phyloP scores from a whole-genome alignment of 2,329 filamentous ascomycete species.

The Aspergillus nomiae region DNA sequence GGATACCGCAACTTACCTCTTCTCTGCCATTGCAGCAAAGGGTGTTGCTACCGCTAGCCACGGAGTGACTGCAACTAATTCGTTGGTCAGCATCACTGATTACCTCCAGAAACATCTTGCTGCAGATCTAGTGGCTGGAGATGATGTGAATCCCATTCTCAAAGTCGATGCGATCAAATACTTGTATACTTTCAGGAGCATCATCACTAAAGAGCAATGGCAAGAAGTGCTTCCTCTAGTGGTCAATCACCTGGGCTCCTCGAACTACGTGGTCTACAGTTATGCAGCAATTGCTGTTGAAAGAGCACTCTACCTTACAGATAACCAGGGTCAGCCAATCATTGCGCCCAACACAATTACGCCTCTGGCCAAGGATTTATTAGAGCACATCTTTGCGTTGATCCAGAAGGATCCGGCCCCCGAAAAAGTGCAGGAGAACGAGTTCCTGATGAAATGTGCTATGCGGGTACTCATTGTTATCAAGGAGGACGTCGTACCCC shows the following conservation, averaged over 20 bases:
- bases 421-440: slow-evolving; percentile 96
- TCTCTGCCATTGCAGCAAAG: slow-evolving; percentile 90
- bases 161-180: slow-evolving; percentile 99
- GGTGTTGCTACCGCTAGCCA: slow-evolving; percentile 83
- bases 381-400: slow-evolving; percentile 86
- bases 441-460: slow-evolving; percentile 97
- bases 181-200: slow-evolving; percentile 93
- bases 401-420: slow-evolving; percentile 83
- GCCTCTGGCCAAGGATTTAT: slow-evolving; percentile 79
- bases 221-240: slow-evolving; percentile 83
- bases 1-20: slow-evolving; percentile 96
- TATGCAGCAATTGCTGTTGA: slow-evolving; percentile 98
- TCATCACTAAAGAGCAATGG: slow-evolving; percentile 91
- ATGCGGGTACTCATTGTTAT: slow-evolving; percentile 97
- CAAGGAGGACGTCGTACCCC: slow-evolving; percentile 73
- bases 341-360: slow-evolving; percentile 79
- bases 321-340: slow-evolving; percentile 73
- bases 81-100: slow-evolving; percentile 83
- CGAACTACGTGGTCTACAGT: slow-evolving; percentile 95
- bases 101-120: slow-evolving; percentile 95
- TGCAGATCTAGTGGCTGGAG: slow-evolving; percentile 74
- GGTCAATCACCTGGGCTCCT: slow-evolving; percentile 84
- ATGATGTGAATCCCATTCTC: slow-evolving; percentile 75
- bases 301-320: slow-evolving; percentile 79
- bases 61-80: slow-evolving; percentile 88